Evolutionary conservation across 129 eudicot genomes (phyloP), one percentile per base, ranked within the genome.

Genomic region (Pittosporum tobira): DNA sequence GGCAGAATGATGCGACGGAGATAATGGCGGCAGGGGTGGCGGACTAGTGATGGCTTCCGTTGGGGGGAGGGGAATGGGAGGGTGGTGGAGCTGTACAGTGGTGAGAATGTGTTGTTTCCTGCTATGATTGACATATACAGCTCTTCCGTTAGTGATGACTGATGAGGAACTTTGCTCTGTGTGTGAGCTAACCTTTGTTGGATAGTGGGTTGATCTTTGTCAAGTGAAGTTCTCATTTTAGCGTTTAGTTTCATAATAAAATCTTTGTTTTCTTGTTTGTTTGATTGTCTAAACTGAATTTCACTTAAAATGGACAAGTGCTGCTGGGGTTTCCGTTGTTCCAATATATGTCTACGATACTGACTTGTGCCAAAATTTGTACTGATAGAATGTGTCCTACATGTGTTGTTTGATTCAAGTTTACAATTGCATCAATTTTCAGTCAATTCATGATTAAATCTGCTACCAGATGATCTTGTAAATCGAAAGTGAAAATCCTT

Each of bases 1-100:
- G 78, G 81, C 71, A 72, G 42, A 50, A 64, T 37, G 84, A 72
- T 28, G 66, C 36, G 19, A 26, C 12, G 24, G 30, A 13, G 3
- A 26, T 9, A 13, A 44, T 46, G 55, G 21, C 40, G 1, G 1
- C 25, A 11, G 42, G 26, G 5, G 2, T 23, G 46, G 18, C n/a
- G n/a, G n/a, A n/a, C n/a, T n/a, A n/a, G 46, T 13, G 18, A 1
- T 2, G 5, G 46, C 4, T 9, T 40, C 16, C 16, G 18, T 15
- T 40, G 45, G 18, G 16, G 46, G 3, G 46, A n/a, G 46, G 46
- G 2, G 46, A 2, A n/a, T 12, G 18, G 46, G 46, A 1, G 10
- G 46, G 11, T 40, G 46, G 46, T n/a, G n/a, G 18, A 40, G 14
- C 40, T 34, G 7, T 34, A 34, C 40, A 34, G 40, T 6, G 10